Evolutionary conservation across 345 rosid species (phyloP), one percentile per base, ranked within the genome.

Genomic region (Rhizophora apiculata): DNA sequence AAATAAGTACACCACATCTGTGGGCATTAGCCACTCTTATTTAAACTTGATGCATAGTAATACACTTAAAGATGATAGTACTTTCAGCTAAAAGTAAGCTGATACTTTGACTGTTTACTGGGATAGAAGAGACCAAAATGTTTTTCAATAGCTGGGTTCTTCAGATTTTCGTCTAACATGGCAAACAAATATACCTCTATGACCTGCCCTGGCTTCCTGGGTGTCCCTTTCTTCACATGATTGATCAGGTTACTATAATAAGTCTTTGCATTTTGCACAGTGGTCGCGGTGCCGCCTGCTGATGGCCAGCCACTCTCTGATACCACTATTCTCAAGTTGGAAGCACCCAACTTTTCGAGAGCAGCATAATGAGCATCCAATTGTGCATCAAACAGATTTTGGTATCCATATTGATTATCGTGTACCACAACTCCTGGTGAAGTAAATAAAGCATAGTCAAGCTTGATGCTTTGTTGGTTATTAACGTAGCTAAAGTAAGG

Each of bases 271-370:
- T 78, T 69, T 16, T 48, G 49, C 6, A 53, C 32, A 0, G 74
- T 60, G 0, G 76, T 66, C 2, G 53, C 70, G 4, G 6, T 32
- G 11, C 70, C 66, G 0, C 80, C 76, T 18, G 34, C 73, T 0
- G 80, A 77, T 10, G 80, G 73, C 80, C 80, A 77, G 0, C 80
- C 80, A 8, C 65, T 77, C 64, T 77, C 80, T 3, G 76, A 72
- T 9, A 77, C 73, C 13, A 72, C 73, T 20, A 77, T 26, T 22
- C 58, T 56, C 29, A 78, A 8, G 4, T 22, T 29, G 4, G 58
- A 24, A 6, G 52, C 73, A 4, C 69, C 75, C 2, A 64, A 24
- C 27, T 58, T 70, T 29, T 74, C 82, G 11, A 78, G 65, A 56
- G 74, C 30, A 65, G 84, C 26, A 39, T 60, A 51, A 60, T 39